Evolutionary conservation across 495 filamentous ascomycete species (phyloP).

Genomic region (Xylaria sp.): DNA sequence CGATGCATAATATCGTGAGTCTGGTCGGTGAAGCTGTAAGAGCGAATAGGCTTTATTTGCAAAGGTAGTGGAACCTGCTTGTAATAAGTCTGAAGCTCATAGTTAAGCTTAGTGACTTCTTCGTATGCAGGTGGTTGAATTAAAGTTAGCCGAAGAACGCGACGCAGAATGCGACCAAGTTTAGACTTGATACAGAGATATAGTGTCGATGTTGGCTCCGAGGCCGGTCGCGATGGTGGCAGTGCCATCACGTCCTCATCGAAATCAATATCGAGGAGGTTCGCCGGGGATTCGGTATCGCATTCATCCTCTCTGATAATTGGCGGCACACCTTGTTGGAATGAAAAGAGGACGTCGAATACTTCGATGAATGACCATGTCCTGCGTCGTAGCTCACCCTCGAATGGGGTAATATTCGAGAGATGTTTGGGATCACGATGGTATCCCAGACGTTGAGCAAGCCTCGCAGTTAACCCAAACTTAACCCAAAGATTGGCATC

Average conservation of each 20-base stretch:
- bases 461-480: slow-evolving; percentile 50
- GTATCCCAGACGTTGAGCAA: slow-evolving; percentile 59
- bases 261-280: slow-evolving; percentile 57
- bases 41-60: slow-evolving; percentile 41
- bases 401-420: slow-evolving; percentile 54
- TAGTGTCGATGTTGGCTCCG: slow-evolving; percentile 52
- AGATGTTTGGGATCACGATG: slow-evolving; percentile 57
- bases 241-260: slow-evolving; percentile 47
- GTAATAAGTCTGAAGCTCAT: slow-evolving; percentile 44
- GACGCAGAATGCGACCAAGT: slow-evolving; percentile 47
- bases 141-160: slow-evolving; percentile 45
- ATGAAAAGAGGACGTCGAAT: slow-evolving; percentile 57
- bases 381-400: slow-evolving; percentile 60
- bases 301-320: slow-evolving; percentile 52
- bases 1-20: slow-evolving; percentile 47
- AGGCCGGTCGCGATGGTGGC: slow-evolving; percentile 47
- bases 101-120: slow-evolving; percentile 43
- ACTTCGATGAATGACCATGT: slow-evolving; percentile 56
- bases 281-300: slow-evolving; percentile 53
- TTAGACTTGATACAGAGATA: slow-evolving; percentile 52
- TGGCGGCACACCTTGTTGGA: slow-evolving; percentile 58
- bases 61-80: slow-evolving; percentile 39
- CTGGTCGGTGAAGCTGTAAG: slow-evolving; percentile 44
- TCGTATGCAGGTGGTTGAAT: slow-evolving; percentile 42
- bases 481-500: slow-evolving; percentile 53